A percentile compares a stretch with the other conserved stretches of the same genome.
These are phyloP conservation scores for Collybiopsis confluens DNA, from an alignment of 768 basidiomycete genomes.

Conservation along the genomic window DNA sequence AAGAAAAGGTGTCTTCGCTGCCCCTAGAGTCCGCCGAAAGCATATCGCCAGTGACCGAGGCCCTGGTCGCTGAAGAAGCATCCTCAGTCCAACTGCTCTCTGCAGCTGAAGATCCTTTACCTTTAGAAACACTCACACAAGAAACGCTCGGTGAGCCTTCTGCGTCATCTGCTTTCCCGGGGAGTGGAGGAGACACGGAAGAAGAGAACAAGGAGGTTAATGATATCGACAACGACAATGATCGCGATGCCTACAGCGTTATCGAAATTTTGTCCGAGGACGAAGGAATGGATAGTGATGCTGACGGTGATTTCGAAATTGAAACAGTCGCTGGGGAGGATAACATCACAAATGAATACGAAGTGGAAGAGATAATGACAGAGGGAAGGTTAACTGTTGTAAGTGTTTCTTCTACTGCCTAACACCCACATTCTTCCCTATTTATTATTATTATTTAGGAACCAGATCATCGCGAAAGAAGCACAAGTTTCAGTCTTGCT, in stretches of 20 bases:
- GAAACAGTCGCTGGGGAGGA: slow-evolving; percentile 9
- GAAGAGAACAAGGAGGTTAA: neutral
- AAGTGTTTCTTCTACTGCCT: neutral
- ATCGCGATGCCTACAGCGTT: slow-evolving; percentile 1
- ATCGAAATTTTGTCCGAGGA: slow-evolving; percentile 10
- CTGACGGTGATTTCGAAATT: slow-evolving; percentile 14
- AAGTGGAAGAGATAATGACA: slow-evolving; percentile 15
- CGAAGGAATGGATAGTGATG: slow-evolving; percentile 11
- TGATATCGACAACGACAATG: neutral
- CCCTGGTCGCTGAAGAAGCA: no score
- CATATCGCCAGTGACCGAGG: no score
- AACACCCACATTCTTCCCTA: neutral
- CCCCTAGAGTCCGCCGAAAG: no score
- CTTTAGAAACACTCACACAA: neutral
- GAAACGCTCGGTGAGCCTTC: neutral
- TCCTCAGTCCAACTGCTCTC: no score
- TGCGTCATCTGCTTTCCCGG: no score
- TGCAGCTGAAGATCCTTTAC: neutral
- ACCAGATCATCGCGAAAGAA: slow-evolving; percentile 13
- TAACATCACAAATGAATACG: slow-evolving; percentile 10
- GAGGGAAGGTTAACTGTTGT: slow-evolving; percentile 30
- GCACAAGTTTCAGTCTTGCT: neutral
- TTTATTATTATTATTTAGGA: slow-evolving; percentile 11
- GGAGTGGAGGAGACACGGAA: no score
- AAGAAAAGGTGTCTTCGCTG: no score